These are phyloP conservation scores for Filobasidium wieringae DNA, from an alignment of 768 basidiomycete species.

Conservation along the genomic window DNA sequence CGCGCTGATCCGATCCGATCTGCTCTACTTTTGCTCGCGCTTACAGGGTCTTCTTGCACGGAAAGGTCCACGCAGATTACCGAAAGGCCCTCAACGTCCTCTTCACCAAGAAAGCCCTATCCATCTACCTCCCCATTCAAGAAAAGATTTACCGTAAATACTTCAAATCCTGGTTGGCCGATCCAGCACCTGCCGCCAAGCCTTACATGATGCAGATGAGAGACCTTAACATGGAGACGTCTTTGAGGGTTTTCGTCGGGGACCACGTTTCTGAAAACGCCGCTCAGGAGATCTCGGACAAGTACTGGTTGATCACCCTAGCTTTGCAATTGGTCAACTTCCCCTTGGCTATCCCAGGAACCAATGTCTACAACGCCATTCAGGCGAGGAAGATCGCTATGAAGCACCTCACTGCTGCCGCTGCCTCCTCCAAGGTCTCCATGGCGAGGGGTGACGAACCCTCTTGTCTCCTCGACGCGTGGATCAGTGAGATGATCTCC, in stretches of 20 bases:
- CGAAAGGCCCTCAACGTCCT: constrained; percentile 78
- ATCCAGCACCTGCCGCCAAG: constrained; percentile 41
- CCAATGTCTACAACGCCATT: constrained; percentile 87
- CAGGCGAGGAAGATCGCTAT: constrained; percentile 78
- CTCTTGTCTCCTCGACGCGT: constrained; percentile 83
- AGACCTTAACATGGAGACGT: constrained; percentile 92
- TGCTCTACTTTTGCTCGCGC: neutral
- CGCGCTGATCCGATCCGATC: neutral
- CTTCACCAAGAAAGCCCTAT: constrained; percentile 74
- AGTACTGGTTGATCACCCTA: constrained; percentile 91
- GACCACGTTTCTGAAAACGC: constrained; percentile 71
- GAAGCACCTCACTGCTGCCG: constrained; percentile 56
- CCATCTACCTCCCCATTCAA: constrained; percentile 68
- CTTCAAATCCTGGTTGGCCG: constrained; percentile 59
- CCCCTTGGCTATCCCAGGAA: constrained; percentile 85
- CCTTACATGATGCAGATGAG: constrained; percentile 76
- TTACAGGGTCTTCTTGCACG: constrained; percentile 87
- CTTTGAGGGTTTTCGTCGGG: constrained; percentile 90
- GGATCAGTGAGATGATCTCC: constrained; percentile 63
- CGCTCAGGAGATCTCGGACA: constrained; percentile 68
- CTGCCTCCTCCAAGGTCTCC: constrained; percentile 61
- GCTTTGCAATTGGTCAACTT: constrained; percentile 98
- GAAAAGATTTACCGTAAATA: constrained; percentile 69
- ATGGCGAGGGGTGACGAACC: constrained; percentile 72
- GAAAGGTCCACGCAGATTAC: constrained; percentile 86